phyloP scores from a whole-genome alignment of 2,329 filamentous ascomycete species.

The Dactylellina sp. region DNA sequence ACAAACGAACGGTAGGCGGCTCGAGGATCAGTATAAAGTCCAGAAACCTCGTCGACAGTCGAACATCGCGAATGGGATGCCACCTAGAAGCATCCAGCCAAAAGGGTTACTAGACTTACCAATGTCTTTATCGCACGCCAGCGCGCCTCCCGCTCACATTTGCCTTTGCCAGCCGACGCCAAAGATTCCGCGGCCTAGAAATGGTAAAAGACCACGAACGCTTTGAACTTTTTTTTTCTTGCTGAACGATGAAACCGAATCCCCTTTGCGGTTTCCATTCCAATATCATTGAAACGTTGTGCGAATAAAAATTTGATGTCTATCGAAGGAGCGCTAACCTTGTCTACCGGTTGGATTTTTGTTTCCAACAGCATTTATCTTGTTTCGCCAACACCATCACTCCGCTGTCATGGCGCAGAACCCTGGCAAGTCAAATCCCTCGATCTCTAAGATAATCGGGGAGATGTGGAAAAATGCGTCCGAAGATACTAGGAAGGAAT shows the following conservation, averaged over 20 bases:
- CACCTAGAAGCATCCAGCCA: constrained; percentile 49
- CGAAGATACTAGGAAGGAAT: constrained; percentile 80
- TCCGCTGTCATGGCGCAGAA: constrained; percentile 81
- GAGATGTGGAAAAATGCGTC: constrained; percentile 86
- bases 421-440: constrained; percentile 91
- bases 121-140: constrained; percentile 55
- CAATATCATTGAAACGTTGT: constrained; percentile 28
- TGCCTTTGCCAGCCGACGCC: constrained; percentile 60
- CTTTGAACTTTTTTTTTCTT: constrained; percentile 23
- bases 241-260: constrained; percentile 13
- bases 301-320: constrained; percentile 28
- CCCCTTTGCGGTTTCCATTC: constrained; percentile 27
- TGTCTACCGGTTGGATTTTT: constrained; percentile 57
- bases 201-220: constrained; percentile 58
- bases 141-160: constrained; percentile 57
- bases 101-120: constrained; percentile 37
- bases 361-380: constrained; percentile 82
- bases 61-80: constrained; percentile 51
- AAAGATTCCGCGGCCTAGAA: constrained; percentile 60
- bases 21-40: constrained; percentile 46
- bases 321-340: constrained; percentile 49
- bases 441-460: constrained; percentile 97
- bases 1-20: constrained; percentile 22
- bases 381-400: constrained; percentile 95
- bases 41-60: constrained; percentile 29